These are phyloP conservation scores for Diddensiella santjacobensis DNA, from an alignment of 805 yeast species.

Conservation along the genomic window DNA sequence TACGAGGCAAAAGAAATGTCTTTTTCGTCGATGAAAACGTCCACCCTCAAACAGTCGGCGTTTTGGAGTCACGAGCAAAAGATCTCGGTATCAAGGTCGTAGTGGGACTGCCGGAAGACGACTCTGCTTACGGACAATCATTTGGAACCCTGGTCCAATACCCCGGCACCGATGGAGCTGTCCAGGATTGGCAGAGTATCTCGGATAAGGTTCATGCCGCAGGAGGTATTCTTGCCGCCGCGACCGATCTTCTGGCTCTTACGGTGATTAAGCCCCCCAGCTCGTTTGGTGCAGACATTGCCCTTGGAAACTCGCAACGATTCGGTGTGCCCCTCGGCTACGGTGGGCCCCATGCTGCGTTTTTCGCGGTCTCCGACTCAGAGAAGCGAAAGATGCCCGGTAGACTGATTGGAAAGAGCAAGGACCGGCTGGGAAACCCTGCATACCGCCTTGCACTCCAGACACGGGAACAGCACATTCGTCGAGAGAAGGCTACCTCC, in stretches of 20 bases:
- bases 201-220: conserved; percentile 63
- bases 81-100: conserved; percentile 67
- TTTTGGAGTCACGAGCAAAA: conserved; percentile 71
- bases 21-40: conserved; percentile 73
- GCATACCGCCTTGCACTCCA: conserved; percentile 92
- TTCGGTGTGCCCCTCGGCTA: conserved; percentile 97
- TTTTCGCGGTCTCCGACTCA: conserved; percentile 79
- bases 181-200: conserved; percentile 50
- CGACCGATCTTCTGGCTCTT: conserved; percentile 89
- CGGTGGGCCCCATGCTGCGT: conserved; percentile 99
- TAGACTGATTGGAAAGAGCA: conserved; percentile 87
- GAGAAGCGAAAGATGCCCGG: conserved; percentile 95
- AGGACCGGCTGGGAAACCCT: conserved; percentile 84
- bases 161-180: conserved; percentile 81
- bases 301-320: conserved; percentile 87
- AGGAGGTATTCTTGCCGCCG: conserved; percentile 77
- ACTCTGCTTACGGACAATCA: conserved; percentile 39
- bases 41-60: conserved; percentile 83
- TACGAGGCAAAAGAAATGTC: conserved; percentile 60
- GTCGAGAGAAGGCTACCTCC: conserved; percentile 95
- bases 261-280: conserved; percentile 83
- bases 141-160: conserved; percentile 89
- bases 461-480: conserved; percentile 97
- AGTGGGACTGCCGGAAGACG: conserved; percentile 45
- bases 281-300: conserved; percentile 87